Base-by-base conservation (phyloP, 352 stramenopile species). In the Globisporangium sylvaticum region DNA sequence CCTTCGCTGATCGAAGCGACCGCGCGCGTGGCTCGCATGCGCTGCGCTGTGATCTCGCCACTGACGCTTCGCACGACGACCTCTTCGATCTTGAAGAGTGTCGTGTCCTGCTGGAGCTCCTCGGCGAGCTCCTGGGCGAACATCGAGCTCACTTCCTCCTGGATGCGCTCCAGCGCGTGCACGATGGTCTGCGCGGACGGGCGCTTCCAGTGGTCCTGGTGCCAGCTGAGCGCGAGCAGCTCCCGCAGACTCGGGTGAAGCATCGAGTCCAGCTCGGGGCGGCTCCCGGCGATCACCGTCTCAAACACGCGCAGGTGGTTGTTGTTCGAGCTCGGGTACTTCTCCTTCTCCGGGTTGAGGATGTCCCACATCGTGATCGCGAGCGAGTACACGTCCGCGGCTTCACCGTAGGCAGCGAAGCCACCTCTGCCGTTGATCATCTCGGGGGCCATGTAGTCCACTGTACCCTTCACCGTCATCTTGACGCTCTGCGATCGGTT, bases 361-460 rank as follows among this genome's bases (percentile, higher is more conserved):
- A 93, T 78, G 59, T 92, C 82, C 84, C 86, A 91, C 68, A 92
- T 76, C 14, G 83, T 91, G 65, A 92, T 83, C 14, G 69, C 84
- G 20, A 94, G 64, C 29, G 79, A 80, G 39, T 48, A n/a, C 39
- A 48, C 39, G 39, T 48, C 39, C 3, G 39, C 39, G 2, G 39
- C 79, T 72, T 92, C 82, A 4, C 69, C 80, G 56, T 91, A 92
- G 0, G 64, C 70, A 9, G 76, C 79, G 12, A 78, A 15, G 8
- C 81, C 79, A 24, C 64, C 75, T 32, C 74, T 66, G 2, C 81
- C 79, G 53, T 88, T 84, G 62, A 93, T 89, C 8, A 93, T 70
- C 62, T 93, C 85, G 0, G 85, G 85, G 9, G 85, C 84, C 84
- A 93, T 93, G 69, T 91, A 90, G 25, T 88, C 75, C 1, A 87